Conservation (phyloP, 2,329 filamentous ascomycete genomes). For the Berkeleyomyces rouxiae region DNA sequence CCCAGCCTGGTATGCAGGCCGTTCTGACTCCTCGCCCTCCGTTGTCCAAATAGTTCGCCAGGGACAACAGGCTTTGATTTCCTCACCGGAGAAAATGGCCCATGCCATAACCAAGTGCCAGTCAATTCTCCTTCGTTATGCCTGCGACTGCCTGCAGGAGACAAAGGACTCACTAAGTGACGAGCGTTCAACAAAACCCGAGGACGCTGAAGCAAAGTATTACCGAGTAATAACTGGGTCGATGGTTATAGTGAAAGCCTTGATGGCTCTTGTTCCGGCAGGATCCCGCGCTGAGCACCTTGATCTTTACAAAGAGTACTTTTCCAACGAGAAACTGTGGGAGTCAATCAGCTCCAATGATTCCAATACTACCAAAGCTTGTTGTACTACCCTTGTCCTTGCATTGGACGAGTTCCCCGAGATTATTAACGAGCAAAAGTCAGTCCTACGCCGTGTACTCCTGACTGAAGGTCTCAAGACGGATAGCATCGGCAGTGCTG, state of each 20-base stretch:
- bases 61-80: constrained; percentile 59
- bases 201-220: constrained; percentile 79
- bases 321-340: constrained; percentile 52
- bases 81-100: constrained; percentile 59
- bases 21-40: constrained; percentile 68
- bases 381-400: constrained; percentile 33
- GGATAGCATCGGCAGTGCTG: constrained; percentile 56
- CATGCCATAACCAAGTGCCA: constrained; percentile 73
- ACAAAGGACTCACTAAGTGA: constrained; percentile 73
- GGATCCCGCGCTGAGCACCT: constrained; percentile 43
- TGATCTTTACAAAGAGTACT: constrained; percentile 45
- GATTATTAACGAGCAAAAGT: constrained; percentile 32
- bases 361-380: constrained; percentile 31
- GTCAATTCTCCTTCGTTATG: constrained; percentile 63
- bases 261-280: constrained; percentile 29
- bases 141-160: constrained; percentile 64
- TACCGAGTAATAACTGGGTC: constrained; percentile 49
- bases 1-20: constrained; percentile 79
- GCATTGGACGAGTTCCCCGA: constrained; percentile 32
- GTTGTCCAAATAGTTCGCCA: constrained; percentile 64
- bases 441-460: constrained; percentile 40
- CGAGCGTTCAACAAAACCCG: constrained; percentile 63
- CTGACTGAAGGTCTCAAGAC: constrained; percentile 57
- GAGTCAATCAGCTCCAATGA: constrained; percentile 48
- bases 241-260: constrained; percentile 36